Evolutionary conservation across 1,284 basidiomycete genomes (phyloP), one percentile per base, ranked within the genome.

Genomic region (Volvariella volvacea): DNA sequence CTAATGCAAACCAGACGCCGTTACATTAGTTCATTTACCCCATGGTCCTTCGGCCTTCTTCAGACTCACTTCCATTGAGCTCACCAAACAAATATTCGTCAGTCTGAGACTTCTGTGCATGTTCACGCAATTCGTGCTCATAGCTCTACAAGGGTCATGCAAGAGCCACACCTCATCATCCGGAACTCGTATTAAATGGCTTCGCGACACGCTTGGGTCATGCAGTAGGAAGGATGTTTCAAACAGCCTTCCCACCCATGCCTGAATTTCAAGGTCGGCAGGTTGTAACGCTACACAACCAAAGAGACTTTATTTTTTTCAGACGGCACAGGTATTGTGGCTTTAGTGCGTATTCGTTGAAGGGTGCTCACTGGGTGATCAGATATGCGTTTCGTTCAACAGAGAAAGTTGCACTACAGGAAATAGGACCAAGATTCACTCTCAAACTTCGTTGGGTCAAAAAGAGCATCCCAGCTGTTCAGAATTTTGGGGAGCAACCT

Each of bases 261-360:
- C 94, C 95, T 0, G 89, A 96, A 63, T 93, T 98, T 58, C 89
- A 95, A 63, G 96, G 96, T 15, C 76, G 96, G 34, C 96, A 99
- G 65, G 94, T 98, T 12, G 93, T 98, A 2, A 97, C 95, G 1
- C 73, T 98, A 21, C 96, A 99, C 64, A 98, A 98, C 58, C 94
- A 98, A 63, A 80, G 96, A 45, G 96, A 99, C 67, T 99, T 98
- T 64, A 68, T 99, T 47, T 99, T 99, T 70, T 97, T 99, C 74
- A 73, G 96, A 48, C 73, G 96, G 51, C 94, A 98, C 68, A 76
- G 90, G 86, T 90, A 42, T 54, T 47, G 45, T 37, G 30, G 14
- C 32, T 15, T n/a, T 37, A 28, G 46, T 25, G 22, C 25, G 38
- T 47, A n/a, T 14, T 16, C 17, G 1, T 30, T 14, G 38, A n/a